phyloP scores from a whole-genome alignment of 495 filamentous ascomycete species.

The Monascus purpureus region DNA sequence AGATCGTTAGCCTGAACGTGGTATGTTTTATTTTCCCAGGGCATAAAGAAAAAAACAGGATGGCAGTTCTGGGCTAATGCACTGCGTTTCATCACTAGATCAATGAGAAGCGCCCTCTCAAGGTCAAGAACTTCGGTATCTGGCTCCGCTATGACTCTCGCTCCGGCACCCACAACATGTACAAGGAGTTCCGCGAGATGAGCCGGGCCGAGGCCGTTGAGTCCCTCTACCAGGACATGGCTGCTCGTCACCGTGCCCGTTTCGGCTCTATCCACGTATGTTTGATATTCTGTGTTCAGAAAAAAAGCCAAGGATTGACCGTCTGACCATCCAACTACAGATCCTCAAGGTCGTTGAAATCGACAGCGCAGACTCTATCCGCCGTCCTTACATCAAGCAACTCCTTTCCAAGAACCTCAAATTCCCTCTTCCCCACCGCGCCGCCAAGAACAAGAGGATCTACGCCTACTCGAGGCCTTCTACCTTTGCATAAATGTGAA shows the following conservation, averaged over 20 bases:
- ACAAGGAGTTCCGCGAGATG: constrained; percentile 99
- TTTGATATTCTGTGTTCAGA: constrained; percentile 6
- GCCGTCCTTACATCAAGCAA: constrained; percentile 98
- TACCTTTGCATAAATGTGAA: constrained; percentile 57
- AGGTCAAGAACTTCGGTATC: constrained; percentile 99
- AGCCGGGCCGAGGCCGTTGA: constrained; percentile 88
- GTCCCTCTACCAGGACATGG: constrained; percentile 98
- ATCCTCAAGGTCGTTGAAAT: constrained; percentile 97
- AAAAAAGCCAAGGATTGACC: constrained; percentile 12
- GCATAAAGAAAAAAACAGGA: too few species aligned
- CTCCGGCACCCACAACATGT: constrained; percentile 99
- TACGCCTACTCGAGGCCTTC: constrained; percentile 83
- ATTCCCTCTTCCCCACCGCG: constrained; percentile 96
- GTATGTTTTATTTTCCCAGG: constrained; percentile 38
- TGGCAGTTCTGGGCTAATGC: too few species aligned
- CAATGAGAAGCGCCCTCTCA: constrained; percentile 91
- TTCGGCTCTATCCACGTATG: constrained; percentile 97
- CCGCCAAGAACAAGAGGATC: constrained; percentile 77
- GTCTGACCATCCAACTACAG: constrained; percentile 30
- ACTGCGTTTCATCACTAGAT: constrained; percentile 47
- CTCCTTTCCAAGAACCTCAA: constrained; percentile 86
- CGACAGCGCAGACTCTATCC: constrained; percentile 81
- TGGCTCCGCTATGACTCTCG: constrained; percentile 99
- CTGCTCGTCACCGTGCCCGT: constrained; percentile 90
- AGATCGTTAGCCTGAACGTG: constrained; percentile 93